phyloP scores from a whole-genome alignment of 163 green algal species.

The Chloroidium sp. region DNA sequence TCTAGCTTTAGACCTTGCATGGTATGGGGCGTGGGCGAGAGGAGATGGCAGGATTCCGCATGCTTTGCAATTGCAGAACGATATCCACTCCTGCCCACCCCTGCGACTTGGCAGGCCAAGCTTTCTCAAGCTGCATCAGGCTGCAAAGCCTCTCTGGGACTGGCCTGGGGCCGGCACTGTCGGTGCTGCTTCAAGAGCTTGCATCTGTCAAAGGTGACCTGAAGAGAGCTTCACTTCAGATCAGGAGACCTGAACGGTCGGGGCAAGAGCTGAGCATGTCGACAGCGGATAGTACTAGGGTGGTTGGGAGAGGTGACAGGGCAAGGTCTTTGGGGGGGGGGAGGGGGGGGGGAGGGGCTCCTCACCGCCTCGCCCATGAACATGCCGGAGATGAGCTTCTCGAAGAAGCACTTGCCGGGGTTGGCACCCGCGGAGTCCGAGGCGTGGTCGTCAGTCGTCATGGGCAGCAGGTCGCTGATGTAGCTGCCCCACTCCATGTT shows the following conservation, averaged over 20 bases:
- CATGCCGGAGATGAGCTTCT: slow-evolving; percentile 27
- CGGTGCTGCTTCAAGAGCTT: too few relatives aligned
- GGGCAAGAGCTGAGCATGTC: too few relatives aligned
- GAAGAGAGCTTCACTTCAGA: neutral
- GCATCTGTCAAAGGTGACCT: neutral
- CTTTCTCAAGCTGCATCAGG: too few relatives aligned
- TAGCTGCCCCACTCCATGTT: slow-evolving; percentile 51
- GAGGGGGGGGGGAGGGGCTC: slow-evolving; percentile 7
- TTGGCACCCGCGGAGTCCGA: slow-evolving; percentile 17
- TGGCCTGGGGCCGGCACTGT: too few relatives aligned
- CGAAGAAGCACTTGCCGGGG: slow-evolving; percentile 12
- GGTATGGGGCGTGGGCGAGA: too few relatives aligned
- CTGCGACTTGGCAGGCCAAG: too few relatives aligned
- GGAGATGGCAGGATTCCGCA: too few relatives aligned
- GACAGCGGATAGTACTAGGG: too few relatives aligned
- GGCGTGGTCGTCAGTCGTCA: slow-evolving; percentile 4
- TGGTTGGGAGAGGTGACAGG: neutral
- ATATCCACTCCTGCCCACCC: too few relatives aligned
- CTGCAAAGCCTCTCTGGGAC: too few relatives aligned
- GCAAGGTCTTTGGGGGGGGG: neutral
- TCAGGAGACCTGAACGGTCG: neutral
- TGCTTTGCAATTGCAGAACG: too few relatives aligned
- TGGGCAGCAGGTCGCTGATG: neutral
- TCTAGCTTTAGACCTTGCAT: neutral
- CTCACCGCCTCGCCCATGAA: slow-evolving; percentile 25